Conservation (phyloP, 345 rosid species). For the Nephelium lappaceum region DNA sequence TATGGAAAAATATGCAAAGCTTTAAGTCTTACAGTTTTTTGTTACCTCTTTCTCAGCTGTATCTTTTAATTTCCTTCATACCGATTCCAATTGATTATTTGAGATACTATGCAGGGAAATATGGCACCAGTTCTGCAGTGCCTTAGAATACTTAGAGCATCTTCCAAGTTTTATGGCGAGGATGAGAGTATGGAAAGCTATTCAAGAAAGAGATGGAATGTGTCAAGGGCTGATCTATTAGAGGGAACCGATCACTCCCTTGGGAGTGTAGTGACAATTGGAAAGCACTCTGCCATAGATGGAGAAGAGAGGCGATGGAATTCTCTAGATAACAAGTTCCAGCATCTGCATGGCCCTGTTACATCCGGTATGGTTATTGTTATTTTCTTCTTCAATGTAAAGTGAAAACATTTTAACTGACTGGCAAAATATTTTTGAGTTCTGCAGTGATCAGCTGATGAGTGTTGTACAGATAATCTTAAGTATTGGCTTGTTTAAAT, state of each 20-base stretch:
- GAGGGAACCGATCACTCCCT: constrained; percentile 21
- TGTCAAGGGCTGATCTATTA: constrained; percentile 32
- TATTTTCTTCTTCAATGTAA: not conserved
- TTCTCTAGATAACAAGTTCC: constrained; percentile 12
- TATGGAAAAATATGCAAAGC: not conserved
- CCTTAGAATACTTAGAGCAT: constrained; percentile 63
- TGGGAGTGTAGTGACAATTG: constrained; percentile 11
- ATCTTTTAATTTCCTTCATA: constrained; percentile 4
- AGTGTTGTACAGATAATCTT: not conserved
- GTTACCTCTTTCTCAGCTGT: not conserved
- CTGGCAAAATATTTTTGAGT: not conserved
- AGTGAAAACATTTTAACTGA: not conserved
- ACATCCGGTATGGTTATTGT: constrained; percentile 14
- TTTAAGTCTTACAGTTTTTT: not conserved
- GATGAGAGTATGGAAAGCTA: constrained; percentile 36
- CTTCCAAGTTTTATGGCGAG: constrained; percentile 39
- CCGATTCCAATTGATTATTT: constrained; percentile 29
- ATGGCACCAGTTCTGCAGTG: constrained; percentile 76
- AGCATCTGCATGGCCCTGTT: constrained; percentile 7
- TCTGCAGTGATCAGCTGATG: not conserved
- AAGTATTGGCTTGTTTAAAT: not conserved
- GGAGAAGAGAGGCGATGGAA: constrained; percentile 7
- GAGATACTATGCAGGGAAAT: constrained; percentile 54
- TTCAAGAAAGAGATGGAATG: constrained; percentile 59
- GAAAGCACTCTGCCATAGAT: constrained; percentile 1